These are phyloP conservation scores for Mollisiaceae sp. DNA, from an alignment of 2,329 filamentous ascomycete species.

Conservation along the genomic window DNA sequence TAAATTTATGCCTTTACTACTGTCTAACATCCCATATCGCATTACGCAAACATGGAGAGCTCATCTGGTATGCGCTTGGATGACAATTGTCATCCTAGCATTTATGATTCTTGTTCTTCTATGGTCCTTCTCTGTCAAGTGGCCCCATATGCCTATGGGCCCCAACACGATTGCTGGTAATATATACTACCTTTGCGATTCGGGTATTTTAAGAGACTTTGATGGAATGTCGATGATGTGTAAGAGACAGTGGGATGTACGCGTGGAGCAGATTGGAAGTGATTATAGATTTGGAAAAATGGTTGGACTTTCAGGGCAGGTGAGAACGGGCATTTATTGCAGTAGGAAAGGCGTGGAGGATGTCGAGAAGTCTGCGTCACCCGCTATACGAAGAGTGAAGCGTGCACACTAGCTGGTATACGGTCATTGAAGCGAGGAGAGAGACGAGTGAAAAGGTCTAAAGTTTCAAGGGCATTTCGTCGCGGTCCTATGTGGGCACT, in stretches of 20 bases:
- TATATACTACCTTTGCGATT: conserved; percentile 14
- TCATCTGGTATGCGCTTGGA: conserved; percentile 11
- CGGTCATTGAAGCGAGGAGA: too few species aligned
- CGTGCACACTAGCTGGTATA: too few species aligned
- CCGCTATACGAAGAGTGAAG: too few species aligned
- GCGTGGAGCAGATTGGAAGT: background rate
- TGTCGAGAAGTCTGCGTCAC: background rate
- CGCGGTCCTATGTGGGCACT: too few species aligned
- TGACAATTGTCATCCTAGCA: background rate
- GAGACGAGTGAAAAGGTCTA: too few species aligned
- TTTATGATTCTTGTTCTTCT: conserved; percentile 12
- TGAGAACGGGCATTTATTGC: background rate
- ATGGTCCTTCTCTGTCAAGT: conserved; percentile 9
- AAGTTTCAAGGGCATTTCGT: too few species aligned
- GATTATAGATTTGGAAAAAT: conserved; percentile 6
- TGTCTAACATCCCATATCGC: conserved; percentile 8
- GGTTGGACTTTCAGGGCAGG: background rate
- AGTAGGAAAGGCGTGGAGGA: background rate
- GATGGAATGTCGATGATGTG: conserved; percentile 2
- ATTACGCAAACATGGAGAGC: conserved; percentile 11
- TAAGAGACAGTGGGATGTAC: conserved; percentile 3
- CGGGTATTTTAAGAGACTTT: background rate
- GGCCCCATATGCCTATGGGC: conserved; percentile 2
- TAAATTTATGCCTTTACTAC: background rate
- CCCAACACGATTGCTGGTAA: conserved; percentile 1